These are phyloP conservation scores for Wickerhamiella dianesei DNA, from an alignment of 805 yeast genomes.

Conservation along the genomic window DNA sequence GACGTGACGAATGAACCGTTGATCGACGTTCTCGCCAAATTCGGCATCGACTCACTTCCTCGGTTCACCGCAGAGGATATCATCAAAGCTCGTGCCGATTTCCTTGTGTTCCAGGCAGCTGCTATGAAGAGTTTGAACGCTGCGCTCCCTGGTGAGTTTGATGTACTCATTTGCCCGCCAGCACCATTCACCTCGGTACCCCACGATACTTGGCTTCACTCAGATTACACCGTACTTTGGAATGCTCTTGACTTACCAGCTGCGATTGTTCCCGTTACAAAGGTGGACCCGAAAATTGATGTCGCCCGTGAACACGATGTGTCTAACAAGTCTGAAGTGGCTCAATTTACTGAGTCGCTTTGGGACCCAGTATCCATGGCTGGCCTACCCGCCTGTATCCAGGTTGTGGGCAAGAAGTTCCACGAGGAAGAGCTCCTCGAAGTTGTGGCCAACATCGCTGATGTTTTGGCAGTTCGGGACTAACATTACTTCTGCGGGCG, in stretches of 20 bases:
- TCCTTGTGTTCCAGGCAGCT: not conserved
- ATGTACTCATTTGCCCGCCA: not conserved
- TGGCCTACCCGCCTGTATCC: not conserved
- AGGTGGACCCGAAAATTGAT: conserved; percentile 30
- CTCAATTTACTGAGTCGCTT: not conserved
- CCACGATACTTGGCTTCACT: not conserved
- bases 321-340: not conserved
- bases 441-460: not conserved
- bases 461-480: no score
- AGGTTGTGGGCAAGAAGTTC: not conserved
- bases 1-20: not conserved
- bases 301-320: not conserved
- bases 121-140: not conserved
- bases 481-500: no score
- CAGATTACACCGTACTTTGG: conserved; percentile 39
- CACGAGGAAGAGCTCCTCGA: not conserved
- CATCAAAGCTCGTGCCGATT: not conserved
- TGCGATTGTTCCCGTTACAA: conserved; percentile 45
- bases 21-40: not conserved
- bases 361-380: not conserved
- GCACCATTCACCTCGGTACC: not conserved
- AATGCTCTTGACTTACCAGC: conserved; percentile 45
- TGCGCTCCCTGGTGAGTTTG: not conserved
- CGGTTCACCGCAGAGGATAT: not conserved
- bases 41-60: not conserved